phyloP scores from a whole-genome alignment of 805 yeast species.

The Yamadazyma insecticola region DNA sequence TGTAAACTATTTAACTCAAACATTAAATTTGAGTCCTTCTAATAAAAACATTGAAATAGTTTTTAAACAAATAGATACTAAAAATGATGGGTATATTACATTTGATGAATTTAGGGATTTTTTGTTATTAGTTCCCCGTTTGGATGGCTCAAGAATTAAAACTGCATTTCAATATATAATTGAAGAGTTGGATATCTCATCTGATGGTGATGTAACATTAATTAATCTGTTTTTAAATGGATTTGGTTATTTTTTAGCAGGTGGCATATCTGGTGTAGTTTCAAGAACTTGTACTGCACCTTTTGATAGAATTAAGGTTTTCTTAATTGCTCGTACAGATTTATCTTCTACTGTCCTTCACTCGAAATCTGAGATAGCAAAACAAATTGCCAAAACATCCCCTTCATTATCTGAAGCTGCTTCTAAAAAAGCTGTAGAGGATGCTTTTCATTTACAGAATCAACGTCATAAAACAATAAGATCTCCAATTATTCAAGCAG shows the following conservation, averaged over 20 bases:
- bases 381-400: conserved; percentile 22
- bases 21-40: conserved; percentile 51
- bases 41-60: conserved; percentile 49
- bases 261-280: conserved; percentile 93
- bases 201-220: conserved; percentile 90
- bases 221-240: conserved; percentile 77
- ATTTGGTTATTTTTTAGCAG: conserved; percentile 87
- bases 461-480: conserved; percentile 43
- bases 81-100: conserved; percentile 64
- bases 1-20: conserved; percentile 52
- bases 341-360: conserved; percentile 64
- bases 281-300: conserved; percentile 97
- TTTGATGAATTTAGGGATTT: conserved; percentile 86
- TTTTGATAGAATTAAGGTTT: conserved; percentile 90
- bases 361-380: conserved; percentile 43
- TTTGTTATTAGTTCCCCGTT: conserved; percentile 75
- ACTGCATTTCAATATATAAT: conserved; percentile 80
- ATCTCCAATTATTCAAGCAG: conserved; percentile 78
- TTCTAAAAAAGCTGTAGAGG: conserved; percentile 25
- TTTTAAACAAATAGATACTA: conserved; percentile 51
- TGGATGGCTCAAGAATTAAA: conserved; percentile 67
- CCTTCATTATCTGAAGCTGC: conserved; percentile 1
- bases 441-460: neutral
- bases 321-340: conserved; percentile 86
- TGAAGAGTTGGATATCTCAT: conserved; percentile 73